These are phyloP conservation scores for Schoenoplectus triqueter DNA, from an alignment of 202 grass and related monocot genomes.

Conservation along the genomic window DNA sequence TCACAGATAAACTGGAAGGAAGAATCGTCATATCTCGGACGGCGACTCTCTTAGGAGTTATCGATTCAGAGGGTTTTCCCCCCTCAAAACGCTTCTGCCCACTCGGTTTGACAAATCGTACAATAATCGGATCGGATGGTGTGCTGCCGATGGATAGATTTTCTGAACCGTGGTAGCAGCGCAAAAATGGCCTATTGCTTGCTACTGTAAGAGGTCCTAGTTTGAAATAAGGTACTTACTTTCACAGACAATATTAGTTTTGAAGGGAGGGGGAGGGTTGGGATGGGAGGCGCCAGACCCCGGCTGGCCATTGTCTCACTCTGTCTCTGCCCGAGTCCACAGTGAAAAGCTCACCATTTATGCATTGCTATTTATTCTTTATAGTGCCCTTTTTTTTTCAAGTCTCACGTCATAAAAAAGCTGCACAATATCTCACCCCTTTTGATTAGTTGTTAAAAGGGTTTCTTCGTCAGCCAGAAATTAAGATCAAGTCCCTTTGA, in stretches of 20 bases:
- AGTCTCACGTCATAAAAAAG: neutral
- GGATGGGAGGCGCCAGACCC: too few species aligned
- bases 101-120: neutral
- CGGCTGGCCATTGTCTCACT: too few species aligned
- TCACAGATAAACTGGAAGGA: neutral
- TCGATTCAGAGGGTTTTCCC: conserved; percentile 10
- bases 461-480: neutral
- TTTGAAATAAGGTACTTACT: conserved; percentile 2
- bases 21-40: neutral
- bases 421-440: neutral
- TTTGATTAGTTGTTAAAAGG: neutral
- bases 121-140: neutral
- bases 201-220: neutral
- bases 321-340: neutral
- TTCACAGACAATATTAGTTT: neutral
- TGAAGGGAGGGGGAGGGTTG: neutral
- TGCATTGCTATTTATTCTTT: neutral
- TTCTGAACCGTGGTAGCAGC: neutral
- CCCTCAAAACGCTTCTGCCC: neutral
- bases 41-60: neutral
- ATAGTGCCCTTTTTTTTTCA: neutral
- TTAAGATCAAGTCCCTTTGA: neutral
- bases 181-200: neutral
- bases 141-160: neutral
- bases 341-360: neutral